phyloP scores from a whole-genome alignment of 192 early-diverging fungal genomes.

The Bifiguratus adelaidae region DNA sequence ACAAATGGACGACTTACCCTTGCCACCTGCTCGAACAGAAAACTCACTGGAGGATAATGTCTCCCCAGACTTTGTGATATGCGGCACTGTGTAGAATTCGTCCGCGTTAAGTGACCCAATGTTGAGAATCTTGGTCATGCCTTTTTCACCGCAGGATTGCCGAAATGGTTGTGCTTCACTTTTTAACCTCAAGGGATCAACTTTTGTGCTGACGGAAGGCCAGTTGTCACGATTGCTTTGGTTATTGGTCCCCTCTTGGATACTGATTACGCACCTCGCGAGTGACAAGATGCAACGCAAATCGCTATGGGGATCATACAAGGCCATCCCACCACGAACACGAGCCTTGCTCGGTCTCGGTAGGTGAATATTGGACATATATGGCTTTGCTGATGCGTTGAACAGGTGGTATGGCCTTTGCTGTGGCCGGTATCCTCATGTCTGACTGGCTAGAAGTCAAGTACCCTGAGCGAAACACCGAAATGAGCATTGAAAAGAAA shows the following conservation, averaged over 20 bases:
- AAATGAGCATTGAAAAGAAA: neutral
- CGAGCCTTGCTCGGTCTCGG: constrained; percentile 16
- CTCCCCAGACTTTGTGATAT: constrained; percentile 53
- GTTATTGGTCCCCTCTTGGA: no score
- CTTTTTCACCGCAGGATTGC: no score
- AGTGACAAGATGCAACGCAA: constrained; percentile 24
- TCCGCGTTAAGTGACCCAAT: constrained; percentile 78
- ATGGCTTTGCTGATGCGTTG: neutral
- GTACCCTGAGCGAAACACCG: constrained; percentile 4
- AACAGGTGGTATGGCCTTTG: constrained; percentile 26
- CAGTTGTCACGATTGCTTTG: no score
- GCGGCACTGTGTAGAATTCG: constrained; percentile 61
- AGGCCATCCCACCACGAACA: constrained; percentile 15
- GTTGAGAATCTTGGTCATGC: constrained; percentile 37
- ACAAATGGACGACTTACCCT: constrained; percentile 26
- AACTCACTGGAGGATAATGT: constrained; percentile 31
- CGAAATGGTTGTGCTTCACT: no score
- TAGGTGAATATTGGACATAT: neutral
- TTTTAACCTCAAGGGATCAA: no score
- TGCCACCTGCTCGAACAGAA: constrained; percentile 54
- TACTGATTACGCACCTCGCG: no score
- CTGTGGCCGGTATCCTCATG: constrained; percentile 15
- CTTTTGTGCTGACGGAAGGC: no score
- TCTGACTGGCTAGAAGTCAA: constrained; percentile 20
- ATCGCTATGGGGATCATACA: constrained; percentile 24